Evolutionary conservation across 1,284 basidiomycete genomes (phyloP).

Genomic region (Fomitopsis pinicola): DNA sequence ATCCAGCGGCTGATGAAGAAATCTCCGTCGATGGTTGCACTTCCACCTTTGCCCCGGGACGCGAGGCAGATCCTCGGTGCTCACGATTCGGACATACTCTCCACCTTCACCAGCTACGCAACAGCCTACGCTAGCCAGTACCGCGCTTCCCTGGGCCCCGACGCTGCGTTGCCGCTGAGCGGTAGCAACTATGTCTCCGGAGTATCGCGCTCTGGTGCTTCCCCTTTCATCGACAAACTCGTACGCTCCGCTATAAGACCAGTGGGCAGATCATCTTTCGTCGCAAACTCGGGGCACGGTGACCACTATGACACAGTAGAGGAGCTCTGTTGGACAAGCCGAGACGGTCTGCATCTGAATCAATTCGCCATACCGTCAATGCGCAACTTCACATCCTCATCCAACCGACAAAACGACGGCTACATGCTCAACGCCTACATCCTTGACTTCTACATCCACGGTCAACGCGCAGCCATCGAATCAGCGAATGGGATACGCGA

Average conservation of each 20-base stretch:
- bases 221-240: constrained; percentile 33
- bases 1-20: constrained; percentile 34
- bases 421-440: constrained; percentile 58
- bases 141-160: constrained; percentile 32
- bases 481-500: constrained; percentile 51
- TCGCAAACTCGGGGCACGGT: constrained; percentile 58
- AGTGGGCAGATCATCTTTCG: constrained; percentile 50
- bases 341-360: constrained; percentile 50
- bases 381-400: constrained; percentile 30
- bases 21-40: constrained; percentile 52
- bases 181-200: constrained; percentile 13
- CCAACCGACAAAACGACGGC: constrained; percentile 19
- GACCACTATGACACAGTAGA: constrained; percentile 46
- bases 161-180: constrained; percentile 46
- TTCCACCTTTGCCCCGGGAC: constrained; percentile 42
- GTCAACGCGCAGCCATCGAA: constrained; percentile 45
- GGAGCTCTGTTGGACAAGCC: constrained; percentile 48
- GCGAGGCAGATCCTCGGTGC: constrained; percentile 37
- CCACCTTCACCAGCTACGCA: constrained; percentile 53
- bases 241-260: constrained; percentile 32
- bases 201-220: background rate
- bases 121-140: constrained; percentile 40
- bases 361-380: constrained; percentile 57
- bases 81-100: constrained; percentile 48
- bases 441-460: constrained; percentile 64